Conservation (phyloP, 306 rosid genomes). For the Begonia peltatifolia region DNA sequence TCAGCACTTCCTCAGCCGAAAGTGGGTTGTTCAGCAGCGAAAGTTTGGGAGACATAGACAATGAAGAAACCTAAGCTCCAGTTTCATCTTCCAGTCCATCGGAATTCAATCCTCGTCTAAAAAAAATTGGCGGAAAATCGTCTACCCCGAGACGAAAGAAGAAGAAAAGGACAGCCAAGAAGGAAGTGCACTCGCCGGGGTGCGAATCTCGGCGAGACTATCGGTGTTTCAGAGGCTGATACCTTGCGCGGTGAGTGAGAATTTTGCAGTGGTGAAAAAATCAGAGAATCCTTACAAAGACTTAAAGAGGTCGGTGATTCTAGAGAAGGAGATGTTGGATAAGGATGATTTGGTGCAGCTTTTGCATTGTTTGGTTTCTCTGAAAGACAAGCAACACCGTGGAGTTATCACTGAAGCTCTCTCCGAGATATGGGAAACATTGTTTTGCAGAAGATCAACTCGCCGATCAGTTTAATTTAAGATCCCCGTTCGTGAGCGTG, state of each 20-base stretch:
- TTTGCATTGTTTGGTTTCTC: slow-evolving; percentile 34
- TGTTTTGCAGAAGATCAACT: slow-evolving; percentile 20
- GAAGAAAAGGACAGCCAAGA: slow-evolving; percentile 8
- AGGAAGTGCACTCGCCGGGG: slow-evolving; percentile 5
- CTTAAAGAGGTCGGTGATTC: slow-evolving; percentile 45
- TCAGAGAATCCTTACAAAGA: slow-evolving; percentile 46
- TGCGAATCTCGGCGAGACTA: slow-evolving; percentile 33
- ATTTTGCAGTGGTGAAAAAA: slow-evolving; percentile 48
- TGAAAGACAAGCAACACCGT: slow-evolving; percentile 26
- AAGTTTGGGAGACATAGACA: slow-evolving; percentile 10
- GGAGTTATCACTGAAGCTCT: slow-evolving; percentile 28
- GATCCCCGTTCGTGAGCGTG: too few species aligned
- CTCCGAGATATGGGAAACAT: slow-evolving; percentile 34
- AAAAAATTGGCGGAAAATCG: slow-evolving; percentile 18
- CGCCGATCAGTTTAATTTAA: not conserved
- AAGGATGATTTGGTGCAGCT: slow-evolving; percentile 35
- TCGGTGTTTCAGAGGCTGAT: slow-evolving; percentile 43
- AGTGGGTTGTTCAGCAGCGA: slow-evolving; percentile 38
- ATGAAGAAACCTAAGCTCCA: slow-evolving; percentile 43
- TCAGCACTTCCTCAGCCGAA: slow-evolving; percentile 44
- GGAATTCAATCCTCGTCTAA: slow-evolving; percentile 13
- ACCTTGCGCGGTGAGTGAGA: slow-evolving; percentile 40
- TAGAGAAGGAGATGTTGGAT: slow-evolving; percentile 45
- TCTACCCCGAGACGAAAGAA: slow-evolving; percentile 2
- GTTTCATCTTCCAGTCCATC: slow-evolving; percentile 33